Base-by-base conservation (phyloP, 2,329 filamentous ascomycete species). In the Verticillium albo-atrum region DNA sequence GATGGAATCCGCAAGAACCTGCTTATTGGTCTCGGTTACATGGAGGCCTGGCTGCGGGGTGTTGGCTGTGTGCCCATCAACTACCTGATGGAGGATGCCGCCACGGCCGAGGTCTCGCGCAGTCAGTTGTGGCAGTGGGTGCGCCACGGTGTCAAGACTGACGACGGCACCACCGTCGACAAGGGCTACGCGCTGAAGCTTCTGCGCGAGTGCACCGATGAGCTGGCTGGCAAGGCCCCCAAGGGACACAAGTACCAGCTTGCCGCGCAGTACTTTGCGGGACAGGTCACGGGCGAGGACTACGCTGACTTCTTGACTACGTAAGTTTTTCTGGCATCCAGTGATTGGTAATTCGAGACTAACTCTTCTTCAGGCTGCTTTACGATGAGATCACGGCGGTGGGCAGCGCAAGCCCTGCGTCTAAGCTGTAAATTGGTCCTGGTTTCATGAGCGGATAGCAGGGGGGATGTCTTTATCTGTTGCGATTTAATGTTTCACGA, bases 91-190 rank as follows among this genome's bases (percentile, higher is more conserved):
- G 95, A 99, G 80, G 95, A 98, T 68, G 95, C 95, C 20, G 95
- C 95, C 26, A 99, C 95, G 1, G 95, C 95, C 55, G 95, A 99
- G 76, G 95, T 99, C 5, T 96, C 91, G 59, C 89, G 95, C 68
- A 91, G 87, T 67, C 95, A 99, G 81, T 84, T 99, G 53, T 97
- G 94, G 94, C 95, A 99, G 75, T 99, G 95, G 95, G 86, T 89
- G 64, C 87, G 84, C 70, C 86, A 89, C 72, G 83, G 83, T 64
- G 80, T 94, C 61, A 84, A 83, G 63, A 97, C 93, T 7, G 84
- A 89, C 51, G 92, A 97, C 72, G 94, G 94, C 77, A 93, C 94
- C 83, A 90, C 86, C 70, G 88, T 99, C 66, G 93, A 96, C 79
- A 97, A 97, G 83, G 86, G 86, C 35, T 98, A 97, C 72, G 89